Conservation (phyloP, 169 alveolate genomes). For the Plasmodium knowlesi region DNA sequence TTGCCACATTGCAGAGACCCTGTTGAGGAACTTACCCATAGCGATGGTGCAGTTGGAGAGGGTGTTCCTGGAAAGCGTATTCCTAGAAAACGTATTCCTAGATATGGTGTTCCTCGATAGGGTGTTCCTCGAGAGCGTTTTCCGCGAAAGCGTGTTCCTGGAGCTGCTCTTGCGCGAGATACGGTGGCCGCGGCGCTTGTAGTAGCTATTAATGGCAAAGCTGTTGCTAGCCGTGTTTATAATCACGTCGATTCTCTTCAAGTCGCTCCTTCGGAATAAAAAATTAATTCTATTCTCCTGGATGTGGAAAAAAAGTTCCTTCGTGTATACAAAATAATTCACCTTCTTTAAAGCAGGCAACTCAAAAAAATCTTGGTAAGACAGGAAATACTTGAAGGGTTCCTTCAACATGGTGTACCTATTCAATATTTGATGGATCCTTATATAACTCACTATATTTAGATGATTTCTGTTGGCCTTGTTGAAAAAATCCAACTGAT, state of each 20-base stretch:
- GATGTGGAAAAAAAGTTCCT: slow-evolving; percentile 48
- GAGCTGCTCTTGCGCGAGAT: slow-evolving; percentile 15
- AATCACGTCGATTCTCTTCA: slow-evolving; percentile 41
- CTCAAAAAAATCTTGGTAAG: slow-evolving; percentile 33
- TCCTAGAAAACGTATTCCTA: not conserved
- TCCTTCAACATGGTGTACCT: slow-evolving; percentile 29
- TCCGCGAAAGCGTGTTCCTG: not conserved
- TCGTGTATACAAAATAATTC: slow-evolving; percentile 51
- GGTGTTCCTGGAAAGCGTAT: not conserved
- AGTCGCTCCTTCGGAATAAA: slow-evolving; percentile 25
- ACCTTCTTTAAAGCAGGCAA: slow-evolving; percentile 3
- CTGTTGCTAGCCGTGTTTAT: slow-evolving; percentile 32
- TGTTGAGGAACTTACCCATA: not conserved
- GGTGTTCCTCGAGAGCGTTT: not conserved
- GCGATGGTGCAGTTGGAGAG: not conserved
- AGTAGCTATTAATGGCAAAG: slow-evolving; percentile 17
- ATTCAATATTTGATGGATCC: slow-evolving; percentile 37
- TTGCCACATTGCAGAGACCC: not conserved
- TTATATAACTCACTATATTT: slow-evolving; percentile 28
- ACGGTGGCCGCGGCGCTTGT: not conserved
- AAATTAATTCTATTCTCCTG: slow-evolving; percentile 35
- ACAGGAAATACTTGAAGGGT: slow-evolving; percentile 35
- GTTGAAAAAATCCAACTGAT: slow-evolving; percentile 19
- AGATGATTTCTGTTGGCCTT: slow-evolving; percentile 30
- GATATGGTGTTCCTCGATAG: too few relatives aligned